Evolutionary conservation across 1,284 basidiomycete genomes (phyloP).

Genomic region (Moesziomyces sp.): DNA sequence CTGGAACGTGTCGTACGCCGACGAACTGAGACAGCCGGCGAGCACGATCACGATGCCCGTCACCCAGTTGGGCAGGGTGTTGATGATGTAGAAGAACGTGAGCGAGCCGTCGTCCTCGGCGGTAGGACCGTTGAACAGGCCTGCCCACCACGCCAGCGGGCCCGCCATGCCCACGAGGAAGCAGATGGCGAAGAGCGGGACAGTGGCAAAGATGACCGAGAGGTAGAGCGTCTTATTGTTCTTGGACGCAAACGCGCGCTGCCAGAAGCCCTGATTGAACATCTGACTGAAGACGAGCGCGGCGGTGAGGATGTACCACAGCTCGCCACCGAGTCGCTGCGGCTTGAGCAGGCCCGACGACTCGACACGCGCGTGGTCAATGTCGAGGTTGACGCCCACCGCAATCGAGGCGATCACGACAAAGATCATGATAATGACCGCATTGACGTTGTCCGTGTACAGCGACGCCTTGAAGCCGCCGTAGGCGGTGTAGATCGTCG

Average conservation of each 20-base stretch:
- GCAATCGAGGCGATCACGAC: constrained; percentile 63
- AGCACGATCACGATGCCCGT: constrained; percentile 65
- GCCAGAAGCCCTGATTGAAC: constrained; percentile 68
- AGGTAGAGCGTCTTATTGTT: constrained; percentile 60
- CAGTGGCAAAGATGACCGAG: constrained; percentile 60
- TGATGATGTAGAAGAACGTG: constrained; percentile 64
- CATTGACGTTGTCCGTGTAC: constrained; percentile 68
- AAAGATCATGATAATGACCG: constrained; percentile 63
- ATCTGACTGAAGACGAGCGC: constrained; percentile 66
- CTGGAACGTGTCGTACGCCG: constrained; percentile 68
- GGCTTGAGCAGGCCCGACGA: constrained; percentile 55
- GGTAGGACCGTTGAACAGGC: constrained; percentile 56
- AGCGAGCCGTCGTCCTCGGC: constrained; percentile 60
- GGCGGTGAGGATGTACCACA: constrained; percentile 66
- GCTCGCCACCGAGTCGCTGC: constrained; percentile 63
- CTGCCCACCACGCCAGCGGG: constrained; percentile 63
- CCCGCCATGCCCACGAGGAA: constrained; percentile 67
- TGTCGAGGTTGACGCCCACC: constrained; percentile 60
- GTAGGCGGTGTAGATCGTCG: constrained; percentile 67
- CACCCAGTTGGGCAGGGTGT: constrained; percentile 65
- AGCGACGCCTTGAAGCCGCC: constrained; percentile 68
- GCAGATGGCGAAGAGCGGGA: constrained; percentile 64
- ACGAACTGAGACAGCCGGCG: constrained; percentile 62
- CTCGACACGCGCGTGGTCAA: constrained; percentile 55
- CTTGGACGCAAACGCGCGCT: constrained; percentile 66